Base-by-base conservation (phyloP, 805 yeast genomes). In the Pichia manshurica region DNA sequence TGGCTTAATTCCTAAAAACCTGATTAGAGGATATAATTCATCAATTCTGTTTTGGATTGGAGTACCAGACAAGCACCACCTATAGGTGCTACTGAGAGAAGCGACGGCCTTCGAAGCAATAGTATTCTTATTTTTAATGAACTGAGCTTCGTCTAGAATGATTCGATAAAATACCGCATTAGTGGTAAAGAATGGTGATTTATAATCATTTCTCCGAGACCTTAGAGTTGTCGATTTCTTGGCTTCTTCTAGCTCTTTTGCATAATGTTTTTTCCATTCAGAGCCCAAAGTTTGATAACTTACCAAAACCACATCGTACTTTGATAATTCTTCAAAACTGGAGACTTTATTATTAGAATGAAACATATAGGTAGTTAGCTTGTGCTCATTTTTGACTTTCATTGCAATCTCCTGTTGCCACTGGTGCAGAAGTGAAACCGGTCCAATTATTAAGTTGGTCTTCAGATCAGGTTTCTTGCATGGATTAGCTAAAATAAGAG, bases 361-460 rank as follows among this genome's bases (percentile, higher is more conserved):
- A 62, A 68, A 89, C 4, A 88, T 72, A 16, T 78, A 82, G 2
- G 79, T 75, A 0, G 61, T 66, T 22, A 83, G 57, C 3, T 64
- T 57, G 17, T 68, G 62, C 2, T 69, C 64, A 0, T 69, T 68
- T 49, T 78, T 78, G 5, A 88, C 67, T 54, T 87, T 84, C 17
- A 80, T 71, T 53, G 71, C 70, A 32, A 88, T 67, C 63, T 91
- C 97, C 39, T 79, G 79, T 28, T 76, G 75, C 99, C 99, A 91
- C 56, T 90, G 96, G 39, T 81, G 71, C 45, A 91, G 68, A 35
- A 93, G 72, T 0, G 96, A 84, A 13, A 91, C 96, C 0, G 99
- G 98, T 0, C 95, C 95, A n/a, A 91, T 79, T 43, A 91, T 77
- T 50, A 91, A 69, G 31, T 82, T 87, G 0, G 87, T 78, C 52